Base-by-base conservation (phyloP, 805 yeast genomes). In the Kluyveromyces lactis region DNA sequence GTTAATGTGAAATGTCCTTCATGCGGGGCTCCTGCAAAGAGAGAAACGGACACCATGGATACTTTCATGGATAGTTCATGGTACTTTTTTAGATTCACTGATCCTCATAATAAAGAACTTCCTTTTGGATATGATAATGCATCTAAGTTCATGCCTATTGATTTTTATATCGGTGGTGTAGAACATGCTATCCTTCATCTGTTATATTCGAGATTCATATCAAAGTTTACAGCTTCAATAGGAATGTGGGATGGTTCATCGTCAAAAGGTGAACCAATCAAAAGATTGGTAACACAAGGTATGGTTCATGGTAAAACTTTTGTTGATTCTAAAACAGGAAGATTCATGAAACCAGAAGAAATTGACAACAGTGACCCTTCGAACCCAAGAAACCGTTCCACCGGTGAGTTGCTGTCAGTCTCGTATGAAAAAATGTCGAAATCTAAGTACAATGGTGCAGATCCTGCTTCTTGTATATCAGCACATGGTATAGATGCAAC, bases 1-100 rank as follows among this genome's bases (percentile, higher is more conserved):
- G 78, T 79, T 7, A 69, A 84, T 43, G 75, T 82, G 1, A 58
- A 66, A 23, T 92, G 98, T 58, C 98, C 98, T 5, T 69, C 73
- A 0, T 92, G 98, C 64, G 78, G 79, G 3, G 50, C 58, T 6
- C 66, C 68, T 1, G 95, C 96, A 0, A 77, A 73, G 41, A 72
- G 98, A 51, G 98, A 92, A 48, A 86, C 97, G 0, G 98, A 92
- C 54, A 92, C 98, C 0, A 90, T 92, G 98, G 98, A 92, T 56
- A 92, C 98, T 0, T 92, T 92, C 55, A 90, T 92, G 77, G 98
- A 92, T 62, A 84, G 95, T 13, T 87, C 97, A 3, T 92, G 98
- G 98, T 92, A 92, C 60, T 85, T 74, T 59, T 80, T 92, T 65
- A 72, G 98, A 43, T 89, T 76, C 51, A 62, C 80, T 2, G 97